These are phyloP conservation scores for Ascochyta rabiei DNA, from an alignment of 2,329 filamentous ascomycete species.

Conservation along the genomic window DNA sequence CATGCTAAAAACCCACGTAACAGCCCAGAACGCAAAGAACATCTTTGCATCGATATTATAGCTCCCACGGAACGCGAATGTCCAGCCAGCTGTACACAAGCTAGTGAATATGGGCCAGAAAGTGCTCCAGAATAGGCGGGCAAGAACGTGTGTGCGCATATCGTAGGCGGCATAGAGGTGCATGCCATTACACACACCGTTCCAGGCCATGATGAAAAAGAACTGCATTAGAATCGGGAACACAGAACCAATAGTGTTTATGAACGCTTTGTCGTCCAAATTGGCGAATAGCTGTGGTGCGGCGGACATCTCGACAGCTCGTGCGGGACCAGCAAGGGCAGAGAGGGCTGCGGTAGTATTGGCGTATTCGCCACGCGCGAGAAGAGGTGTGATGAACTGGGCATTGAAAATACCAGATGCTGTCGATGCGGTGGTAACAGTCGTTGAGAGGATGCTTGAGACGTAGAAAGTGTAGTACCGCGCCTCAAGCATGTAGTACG, in stretches of 20 bases:
- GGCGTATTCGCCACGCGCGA: slow-evolving; percentile 5
- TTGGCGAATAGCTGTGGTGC: slow-evolving; percentile 4
- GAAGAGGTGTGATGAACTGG: slow-evolving; percentile 7
- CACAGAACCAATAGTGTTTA: slow-evolving; percentile 52
- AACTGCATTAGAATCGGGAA: slow-evolving; percentile 55
- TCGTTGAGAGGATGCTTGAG: slow-evolving; percentile 11
- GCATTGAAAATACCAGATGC: slow-evolving; percentile 16
- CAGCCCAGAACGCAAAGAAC: slow-evolving; percentile 21
- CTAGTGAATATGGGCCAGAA: slow-evolving; percentile 17
- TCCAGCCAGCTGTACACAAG: slow-evolving; percentile 18
- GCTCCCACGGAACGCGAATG: slow-evolving; percentile 14
- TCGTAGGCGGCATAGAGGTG: slow-evolving; percentile 19
- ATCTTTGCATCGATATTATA: slow-evolving; percentile 18
- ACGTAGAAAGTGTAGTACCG: slow-evolving; percentile 17
- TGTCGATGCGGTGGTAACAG: slow-evolving; percentile 13
- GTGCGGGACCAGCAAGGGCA: slow-evolving; percentile 9
- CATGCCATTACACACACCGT: slow-evolving; percentile 45
- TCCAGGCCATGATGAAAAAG: slow-evolving; percentile 54
- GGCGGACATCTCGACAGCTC: slow-evolving; percentile 5
- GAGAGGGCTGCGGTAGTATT: slow-evolving; percentile 11
- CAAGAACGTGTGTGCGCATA: slow-evolving; percentile 16
- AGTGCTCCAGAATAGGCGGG: slow-evolving; percentile 17
- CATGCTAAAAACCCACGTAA: slow-evolving; percentile 18
- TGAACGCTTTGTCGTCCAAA: slow-evolving; percentile 14
- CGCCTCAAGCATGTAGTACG: slow-evolving; percentile 17